Conservation (phyloP, 2,329 filamentous ascomycete species). For the Shiraia sp. region DNA sequence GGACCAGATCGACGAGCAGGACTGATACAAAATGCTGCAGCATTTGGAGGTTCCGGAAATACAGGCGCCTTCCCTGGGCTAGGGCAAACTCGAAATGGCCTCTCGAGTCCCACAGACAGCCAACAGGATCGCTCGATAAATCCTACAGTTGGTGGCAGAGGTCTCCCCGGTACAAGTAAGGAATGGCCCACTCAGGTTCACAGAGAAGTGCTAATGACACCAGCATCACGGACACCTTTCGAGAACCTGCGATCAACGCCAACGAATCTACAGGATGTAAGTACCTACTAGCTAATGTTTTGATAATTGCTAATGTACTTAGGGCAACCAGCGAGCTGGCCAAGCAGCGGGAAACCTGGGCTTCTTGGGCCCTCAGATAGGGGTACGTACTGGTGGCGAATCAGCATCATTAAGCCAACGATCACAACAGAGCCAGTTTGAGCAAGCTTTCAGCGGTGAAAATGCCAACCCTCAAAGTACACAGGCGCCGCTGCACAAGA, state of each 20-base stretch:
- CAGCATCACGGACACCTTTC: slow-evolving; percentile 37
- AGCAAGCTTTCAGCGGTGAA: slow-evolving; percentile 37
- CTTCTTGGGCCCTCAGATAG: slow-evolving; percentile 35
- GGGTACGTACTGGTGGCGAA: slow-evolving; percentile 22
- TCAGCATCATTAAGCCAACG: slow-evolving; percentile 33
- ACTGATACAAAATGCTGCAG: slow-evolving; percentile 55
- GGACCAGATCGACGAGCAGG: slow-evolving; percentile 55
- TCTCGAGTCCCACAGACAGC: slow-evolving; percentile 44
- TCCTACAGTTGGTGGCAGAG: slow-evolving; percentile 34
- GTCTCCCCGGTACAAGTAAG: slow-evolving; percentile 29
- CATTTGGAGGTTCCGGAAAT: slow-evolving; percentile 44
- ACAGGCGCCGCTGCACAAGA: slow-evolving; percentile 46
- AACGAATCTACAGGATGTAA: slow-evolving; percentile 42
- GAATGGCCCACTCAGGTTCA: background rate
- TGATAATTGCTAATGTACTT: slow-evolving; percentile 7
- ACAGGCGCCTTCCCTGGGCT: slow-evolving; percentile 47
- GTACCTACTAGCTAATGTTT: slow-evolving; percentile 2
- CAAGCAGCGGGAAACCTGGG: slow-evolving; percentile 34
- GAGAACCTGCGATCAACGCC: slow-evolving; percentile 34
- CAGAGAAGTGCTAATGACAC: slow-evolving; percentile 10
- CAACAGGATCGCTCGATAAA: slow-evolving; percentile 40
- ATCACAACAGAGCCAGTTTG: slow-evolving; percentile 35
- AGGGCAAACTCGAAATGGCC: slow-evolving; percentile 50
- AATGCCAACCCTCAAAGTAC: slow-evolving; percentile 36
- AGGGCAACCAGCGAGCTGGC: slow-evolving; percentile 31